These are phyloP conservation scores for Geotrichum aggregatum DNA, from an alignment of 1,139 yeast species.

Conservation along the genomic window DNA sequence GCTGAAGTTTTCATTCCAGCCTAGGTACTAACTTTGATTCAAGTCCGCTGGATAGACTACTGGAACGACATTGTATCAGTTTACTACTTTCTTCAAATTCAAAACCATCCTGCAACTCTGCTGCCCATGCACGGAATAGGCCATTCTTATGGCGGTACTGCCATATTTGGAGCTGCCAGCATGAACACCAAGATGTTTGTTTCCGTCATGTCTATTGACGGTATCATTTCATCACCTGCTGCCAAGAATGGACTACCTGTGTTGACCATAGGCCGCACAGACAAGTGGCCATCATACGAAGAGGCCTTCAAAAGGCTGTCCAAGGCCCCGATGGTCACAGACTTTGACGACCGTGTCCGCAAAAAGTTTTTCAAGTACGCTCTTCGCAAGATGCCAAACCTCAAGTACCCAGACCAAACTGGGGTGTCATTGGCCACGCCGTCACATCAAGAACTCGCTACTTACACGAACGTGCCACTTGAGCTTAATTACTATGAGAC, in stretches of 20 bases:
- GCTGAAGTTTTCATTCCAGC: neutral
- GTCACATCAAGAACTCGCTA: conserved; percentile 18
- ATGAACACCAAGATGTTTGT: conserved; percentile 19
- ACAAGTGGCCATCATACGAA: conserved; percentile 21
- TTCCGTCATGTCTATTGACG: conserved; percentile 21
- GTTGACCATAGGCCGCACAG: conserved; percentile 19
- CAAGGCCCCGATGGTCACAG: conserved; percentile 11
- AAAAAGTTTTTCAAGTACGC: conserved; percentile 19
- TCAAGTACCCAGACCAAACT: conserved; percentile 18
- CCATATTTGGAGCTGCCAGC: conserved; percentile 20
- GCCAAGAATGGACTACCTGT: neutral
- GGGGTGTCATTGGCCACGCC: conserved; percentile 24
- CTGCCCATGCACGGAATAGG: conserved; percentile 24
- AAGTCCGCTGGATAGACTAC: conserved; percentile 22
- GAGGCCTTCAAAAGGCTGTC: conserved; percentile 14
- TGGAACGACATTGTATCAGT: conserved; percentile 21
- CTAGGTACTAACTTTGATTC: neutral
- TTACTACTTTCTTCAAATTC: conserved; percentile 19
- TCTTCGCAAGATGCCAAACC: conserved; percentile 22
- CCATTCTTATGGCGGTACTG: conserved; percentile 25
- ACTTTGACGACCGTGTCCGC: conserved; percentile 20
- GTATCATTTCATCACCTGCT: conserved; percentile 15
- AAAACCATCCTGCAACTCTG: conserved; percentile 17
- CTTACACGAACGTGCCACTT: conserved; percentile 14
- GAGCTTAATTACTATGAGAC: conserved; percentile 7